Base-by-base conservation (phyloP, 805 yeast genomes). In the Wickerhamia fluorescens region DNA sequence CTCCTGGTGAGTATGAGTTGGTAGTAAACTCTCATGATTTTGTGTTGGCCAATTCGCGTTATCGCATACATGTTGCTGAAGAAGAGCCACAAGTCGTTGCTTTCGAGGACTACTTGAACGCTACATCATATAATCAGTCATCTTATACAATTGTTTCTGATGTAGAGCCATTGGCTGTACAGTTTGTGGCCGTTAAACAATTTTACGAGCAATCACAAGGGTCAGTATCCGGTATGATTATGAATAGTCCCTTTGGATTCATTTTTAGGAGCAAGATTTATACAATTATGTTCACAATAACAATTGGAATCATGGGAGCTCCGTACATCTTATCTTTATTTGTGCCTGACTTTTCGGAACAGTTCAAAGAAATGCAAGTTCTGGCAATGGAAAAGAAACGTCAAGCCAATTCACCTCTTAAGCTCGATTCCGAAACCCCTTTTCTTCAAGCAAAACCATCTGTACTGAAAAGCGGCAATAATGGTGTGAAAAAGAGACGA, bases 231-330 rank as follows among this genome's bases (percentile, higher is more conserved):
- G 60, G 51, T 23, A 46, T 62, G 55, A 22, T 63, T 7, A 36
- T 56, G 53, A 48, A 45, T 33, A 53, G 66, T 41, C 70, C 70
- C 4, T 45, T 64, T 21, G 70, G 70, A 6, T 49, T 53, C 34
- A 57, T 64, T 9, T 62, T 64, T 41, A 48, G 44, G 27, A 64
- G 53, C 41, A 45, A 35, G 17, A 22, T 45, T n/a, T 61, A 57
- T 41, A 57, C 68, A 6, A 39, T 55, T 8, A 34, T 61, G 23
- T 61, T 63, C 30, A 30, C 40, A 8, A 35, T 52, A 4, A 37
- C 49, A 16, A 26, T 56, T 18, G 49, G 42, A 8, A 42, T 59
- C 16, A 53, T 56, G 44, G 47, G 38, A 1, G 51, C 55, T 3
- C 69, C 70, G 3, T 49, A 49, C 18, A 19, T 57, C 4, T 30